Base-by-base conservation (phyloP, 257 asterid species). In the Cinchona pubescens region DNA sequence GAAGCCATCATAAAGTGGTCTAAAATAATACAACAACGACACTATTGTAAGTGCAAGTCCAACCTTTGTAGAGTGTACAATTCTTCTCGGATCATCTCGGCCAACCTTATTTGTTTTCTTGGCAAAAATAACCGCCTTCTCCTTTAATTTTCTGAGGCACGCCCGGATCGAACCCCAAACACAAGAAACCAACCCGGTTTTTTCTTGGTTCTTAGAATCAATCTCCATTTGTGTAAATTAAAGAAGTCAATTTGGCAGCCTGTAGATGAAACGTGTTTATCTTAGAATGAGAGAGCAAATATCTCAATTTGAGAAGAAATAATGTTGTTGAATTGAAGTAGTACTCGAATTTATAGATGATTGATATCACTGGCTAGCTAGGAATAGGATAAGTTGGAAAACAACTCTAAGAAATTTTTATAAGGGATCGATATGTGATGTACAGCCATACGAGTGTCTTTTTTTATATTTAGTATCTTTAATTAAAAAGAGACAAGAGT, bases 31-130 rank as follows among this genome's bases (percentile, higher is more conserved):
- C 10, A 83, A 70, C 66, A 81, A 58, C 2, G 89, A 85, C 16
- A 81, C 80, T 40, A 81, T 16, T 4, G 84, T 71, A 53, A 85
- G 82, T 23, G 89, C 85, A 38, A 83, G 21, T 70, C 86, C 89
- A 67, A 85, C 89, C 69, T 85, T 85, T 29, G 71, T 40, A 4
- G 84, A 78, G 67, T 85, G 89, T 14, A 49, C 16, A 9, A 83
- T 74, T 66, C 73, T 81, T 56, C 88, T 84, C 0, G 85, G 83
- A 76, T 84, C 87, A 58, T 84, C 85, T 63, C 71, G 55, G 35
- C 71, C 87, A 16, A 77, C 35, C 56, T 85, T 78, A 69, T 74
- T 77, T 21, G 73, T 64, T 59, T 68, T 77, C 55, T 79, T 30
- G 34, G 65, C 66, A 5, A 74, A n/a, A 18, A 29, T 66, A 9